phyloP scores from a whole-genome alignment of 495 filamentous ascomycete genomes.

The Paragyromitra xinjiangensis region DNA sequence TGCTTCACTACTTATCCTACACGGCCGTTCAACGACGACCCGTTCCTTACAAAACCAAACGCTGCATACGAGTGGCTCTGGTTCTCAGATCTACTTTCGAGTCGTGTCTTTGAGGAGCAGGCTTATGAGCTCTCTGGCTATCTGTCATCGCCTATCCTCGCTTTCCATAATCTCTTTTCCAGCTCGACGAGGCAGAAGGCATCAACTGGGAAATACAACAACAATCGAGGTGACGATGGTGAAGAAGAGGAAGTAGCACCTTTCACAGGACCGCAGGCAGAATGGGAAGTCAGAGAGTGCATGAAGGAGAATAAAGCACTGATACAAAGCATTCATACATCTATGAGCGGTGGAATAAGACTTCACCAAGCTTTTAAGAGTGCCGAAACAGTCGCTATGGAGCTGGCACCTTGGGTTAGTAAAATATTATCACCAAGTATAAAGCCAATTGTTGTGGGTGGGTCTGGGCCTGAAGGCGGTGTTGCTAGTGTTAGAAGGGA shows the following conservation, averaged over 20 bases:
- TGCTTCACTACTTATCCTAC: constrained; percentile 85
- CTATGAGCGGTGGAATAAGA: constrained; percentile 62
- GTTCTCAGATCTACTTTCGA: constrained; percentile 86
- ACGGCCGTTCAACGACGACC: constrained; percentile 91
- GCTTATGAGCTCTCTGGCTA: constrained; percentile 91
- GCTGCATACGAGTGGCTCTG: constrained; percentile 91
- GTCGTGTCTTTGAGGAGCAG: constrained; percentile 75
- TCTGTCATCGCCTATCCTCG: constrained; percentile 81
- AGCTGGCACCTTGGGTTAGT: constrained; percentile 83
- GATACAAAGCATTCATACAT: constrained; percentile 64
- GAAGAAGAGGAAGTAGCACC: constrained; percentile 69
- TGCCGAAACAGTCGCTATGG: constrained; percentile 74
- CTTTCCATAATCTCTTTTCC: constrained; percentile 92
- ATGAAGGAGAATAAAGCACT: constrained; percentile 70
- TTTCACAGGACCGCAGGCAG: constrained; percentile 80
- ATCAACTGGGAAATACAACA: constrained; percentile 52
- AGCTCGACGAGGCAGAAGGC: constrained; percentile 61
- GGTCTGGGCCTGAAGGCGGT: constrained; percentile 70
- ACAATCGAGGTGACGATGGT: constrained; percentile 60
- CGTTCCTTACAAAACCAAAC: constrained; percentile 84
- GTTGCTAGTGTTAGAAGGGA: constrained; percentile 87
- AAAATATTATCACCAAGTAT: constrained; percentile 86
- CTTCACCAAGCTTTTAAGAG: constrained; percentile 80
- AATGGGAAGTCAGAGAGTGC: constrained; percentile 79
- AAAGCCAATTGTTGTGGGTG: constrained; percentile 88